phyloP scores from a whole-genome alignment of 352 stramenopile species.

The Phytophthora chlamydospora region DNA sequence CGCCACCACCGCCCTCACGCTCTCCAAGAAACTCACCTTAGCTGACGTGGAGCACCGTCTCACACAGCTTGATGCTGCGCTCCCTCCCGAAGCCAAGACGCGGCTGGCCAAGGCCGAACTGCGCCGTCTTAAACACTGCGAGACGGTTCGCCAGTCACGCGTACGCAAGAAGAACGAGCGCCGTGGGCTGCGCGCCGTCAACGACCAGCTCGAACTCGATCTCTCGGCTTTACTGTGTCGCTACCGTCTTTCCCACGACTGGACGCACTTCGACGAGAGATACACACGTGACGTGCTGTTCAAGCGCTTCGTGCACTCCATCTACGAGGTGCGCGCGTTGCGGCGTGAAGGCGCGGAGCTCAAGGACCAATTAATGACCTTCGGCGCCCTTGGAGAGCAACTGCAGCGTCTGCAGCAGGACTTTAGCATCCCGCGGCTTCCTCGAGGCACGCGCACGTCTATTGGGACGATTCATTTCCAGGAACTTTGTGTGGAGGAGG shows the following conservation, averaged over 20 bases:
- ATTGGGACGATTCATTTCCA: constrained; percentile 73
- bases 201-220: constrained; percentile 61
- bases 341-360: constrained; percentile 52
- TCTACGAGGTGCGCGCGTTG: constrained; percentile 71
- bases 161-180: constrained; percentile 79
- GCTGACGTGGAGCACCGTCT: constrained; percentile 68
- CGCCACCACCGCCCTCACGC: background rate
- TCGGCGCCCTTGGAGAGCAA: constrained; percentile 74
- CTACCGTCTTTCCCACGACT: constrained; percentile 51
- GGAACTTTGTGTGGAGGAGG: constrained; percentile 50
- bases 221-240: constrained; percentile 41
- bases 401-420: constrained; percentile 70
- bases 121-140: constrained; percentile 78
- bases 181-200: constrained; percentile 58
- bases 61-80: constrained; percentile 41
- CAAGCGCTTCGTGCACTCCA: constrained; percentile 75
- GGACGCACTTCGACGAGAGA: constrained; percentile 60
- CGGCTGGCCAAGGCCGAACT: constrained; percentile 73
- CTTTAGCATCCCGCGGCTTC: constrained; percentile 53
- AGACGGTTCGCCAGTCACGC: constrained; percentile 79
- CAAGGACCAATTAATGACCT: constrained; percentile 56
- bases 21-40: constrained; percentile 47
- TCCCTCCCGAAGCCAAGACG: constrained; percentile 50
- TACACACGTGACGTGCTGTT: constrained; percentile 54
- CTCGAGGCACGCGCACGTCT: constrained; percentile 38